Evolutionary conservation across 768 basidiomycete genomes (phyloP), one percentile per base, ranked within the genome.

Genomic region (Paxillus ammoniavirescens): DNA sequence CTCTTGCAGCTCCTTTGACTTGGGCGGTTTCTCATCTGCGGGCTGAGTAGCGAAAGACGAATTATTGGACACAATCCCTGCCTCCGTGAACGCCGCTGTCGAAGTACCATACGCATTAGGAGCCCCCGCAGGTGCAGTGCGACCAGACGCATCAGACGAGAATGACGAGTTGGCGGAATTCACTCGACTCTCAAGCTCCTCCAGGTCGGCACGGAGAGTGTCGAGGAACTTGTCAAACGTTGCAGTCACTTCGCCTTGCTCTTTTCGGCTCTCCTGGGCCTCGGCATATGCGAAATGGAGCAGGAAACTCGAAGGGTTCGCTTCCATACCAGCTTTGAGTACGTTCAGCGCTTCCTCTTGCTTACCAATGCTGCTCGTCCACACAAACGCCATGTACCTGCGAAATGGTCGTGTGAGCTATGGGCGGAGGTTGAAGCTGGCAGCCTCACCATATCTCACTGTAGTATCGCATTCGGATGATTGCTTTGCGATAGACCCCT

Each of bases 231-330:
- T 81, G 41, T 87, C 86, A 67, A 84, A 98, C 0, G 81, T 75
- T 18, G 75, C 66, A 62, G 93, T 90, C 36, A 89, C 87, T 40
- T 87, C 87, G 0, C 81, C 68, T 50, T 80, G 74, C 49, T 93
- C 76, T 65, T 81, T 85, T 71, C 73, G 80, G 63, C 65, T 72
- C 75, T 88, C 90, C 57, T 83, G 76, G 17, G 75, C 69, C 64
- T 98, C 96, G 36, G 85, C 85, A 56, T 88, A 89, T 5, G 94
- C 89, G 68, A 93, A 98, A 40, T 87, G 91, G n/a, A 99, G 77
- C 4, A 97, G 78, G 67, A 89, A 92, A 65, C 95, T 97, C 57
- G 82, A 73, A 0, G 93, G 87, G 67, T 93, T 96, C 6, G 94
- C 94, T 60, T 93, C 85, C 47, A 95, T 78, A 9, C 96, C 96